Base-by-base conservation (phyloP, 805 yeast genomes). In the Cyberlindnera amylophila region DNA sequence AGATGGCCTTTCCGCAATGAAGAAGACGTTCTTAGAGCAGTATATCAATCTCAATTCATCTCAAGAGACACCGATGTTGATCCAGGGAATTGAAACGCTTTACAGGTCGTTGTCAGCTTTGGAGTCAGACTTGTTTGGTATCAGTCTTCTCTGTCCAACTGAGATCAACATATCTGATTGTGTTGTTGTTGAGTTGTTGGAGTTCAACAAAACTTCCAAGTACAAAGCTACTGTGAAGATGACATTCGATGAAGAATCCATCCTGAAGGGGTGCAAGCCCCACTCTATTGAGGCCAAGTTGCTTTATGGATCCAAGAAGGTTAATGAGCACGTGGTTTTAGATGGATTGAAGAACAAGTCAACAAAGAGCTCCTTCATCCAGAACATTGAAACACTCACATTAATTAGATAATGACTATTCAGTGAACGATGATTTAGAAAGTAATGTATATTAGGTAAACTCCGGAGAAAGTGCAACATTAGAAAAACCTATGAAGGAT, bases 211-310 rank as follows among this genome's bases (percentile, higher is more conserved):
- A 29, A 2, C 18, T 4, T 42, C 41, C 13, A 51, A 38, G 29
- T 55, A 52, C 37, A 56, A 56, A 27, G 51, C 49, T 1, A 31
- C 32, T 2, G 28, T 53, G 4, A 32, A 26, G 26, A 29, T 56
- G 14, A 27, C 17, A 3, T 33, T 55, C 6, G 36, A 38, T 18
- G 47, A 56, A 27, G 24, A 23, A 1, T 37, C 46, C 11, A 37
- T 55, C 12, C 44, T 45, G 24, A 32, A 34, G 10, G 15, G 17
- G 2, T 30, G 32, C 15, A 33, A 17, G 7, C 50, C 50, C 2
- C 26, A 21, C 1, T 17, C 36, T 0, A 33, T 42, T 6, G 26
- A 40, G 4, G 49, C 38, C 6, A 18, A 34, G 16, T 9, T 54
- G 17, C 21, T 48, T 0, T 57, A 55, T 43, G 61, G 59, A 0